Evolutionary conservation across 495 filamentous ascomycete genomes (phyloP).

Genomic region (Neurospora sp.): DNA sequence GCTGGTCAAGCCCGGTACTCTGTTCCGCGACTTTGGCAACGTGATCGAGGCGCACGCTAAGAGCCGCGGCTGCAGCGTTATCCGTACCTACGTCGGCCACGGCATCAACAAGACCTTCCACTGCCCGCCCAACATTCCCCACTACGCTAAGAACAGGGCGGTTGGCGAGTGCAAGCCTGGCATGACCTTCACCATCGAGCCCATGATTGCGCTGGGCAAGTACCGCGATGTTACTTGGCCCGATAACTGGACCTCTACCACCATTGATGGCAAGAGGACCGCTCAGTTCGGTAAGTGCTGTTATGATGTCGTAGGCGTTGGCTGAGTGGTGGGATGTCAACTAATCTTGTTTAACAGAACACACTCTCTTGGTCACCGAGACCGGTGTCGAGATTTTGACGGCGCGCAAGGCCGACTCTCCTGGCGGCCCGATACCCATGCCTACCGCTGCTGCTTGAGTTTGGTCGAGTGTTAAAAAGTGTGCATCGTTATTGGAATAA

Average conservation of each 20-base stretch:
- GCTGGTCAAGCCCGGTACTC: conserved; percentile 75
- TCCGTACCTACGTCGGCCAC: conserved; percentile 85
- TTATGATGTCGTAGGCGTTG: neutral
- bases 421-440: conserved; percentile 73
- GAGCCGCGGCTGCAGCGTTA: conserved; percentile 63
- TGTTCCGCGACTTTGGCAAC: conserved; percentile 75
- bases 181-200: conserved; percentile 92
- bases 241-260: conserved; percentile 83
- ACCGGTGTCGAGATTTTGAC: conserved; percentile 90
- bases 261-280: conserved; percentile 68
- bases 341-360: conserved; percentile 43
- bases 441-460: conserved; percentile 20
- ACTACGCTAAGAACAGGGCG: conserved; percentile 87
- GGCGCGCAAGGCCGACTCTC: conserved; percentile 68
- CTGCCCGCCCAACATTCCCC: conserved; percentile 72
- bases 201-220: conserved; percentile 79
- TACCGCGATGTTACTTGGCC: conserved; percentile 80
- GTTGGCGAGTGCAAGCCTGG: conserved; percentile 76
- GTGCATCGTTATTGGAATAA: neutral
- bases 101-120: conserved; percentile 83
- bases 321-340: neutral
- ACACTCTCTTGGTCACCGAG: conserved; percentile 89
- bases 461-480: neutral
- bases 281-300: conserved; percentile 61
- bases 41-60: conserved; percentile 83